These are phyloP conservation scores for Xylaria bambusicola DNA, from an alignment of 495 filamentous ascomycete genomes.

Conservation along the genomic window DNA sequence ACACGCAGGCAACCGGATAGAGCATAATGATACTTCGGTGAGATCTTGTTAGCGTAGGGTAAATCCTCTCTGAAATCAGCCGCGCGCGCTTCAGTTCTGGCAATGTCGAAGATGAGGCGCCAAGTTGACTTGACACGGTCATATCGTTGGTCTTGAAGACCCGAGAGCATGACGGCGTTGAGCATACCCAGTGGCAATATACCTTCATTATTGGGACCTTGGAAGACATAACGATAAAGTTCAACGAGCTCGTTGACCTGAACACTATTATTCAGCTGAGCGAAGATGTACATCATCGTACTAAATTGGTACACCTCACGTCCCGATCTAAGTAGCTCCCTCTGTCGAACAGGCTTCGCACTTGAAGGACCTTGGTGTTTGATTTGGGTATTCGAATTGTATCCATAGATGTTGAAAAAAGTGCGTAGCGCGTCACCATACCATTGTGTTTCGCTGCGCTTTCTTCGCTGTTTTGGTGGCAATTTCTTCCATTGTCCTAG, in stretches of 20 bases:
- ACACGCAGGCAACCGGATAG: constrained; percentile 57
- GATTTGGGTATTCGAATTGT: constrained; percentile 11
- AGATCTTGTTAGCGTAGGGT: constrained; percentile 38
- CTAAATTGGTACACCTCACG: constrained; percentile 56
- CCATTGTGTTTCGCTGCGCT: constrained; percentile 25
- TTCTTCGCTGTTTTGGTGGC: constrained; percentile 15
- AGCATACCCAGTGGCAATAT: constrained; percentile 59
- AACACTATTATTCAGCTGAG: constrained; percentile 53
- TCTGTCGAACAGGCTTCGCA: constrained; percentile 22
- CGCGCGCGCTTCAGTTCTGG: constrained; percentile 47
- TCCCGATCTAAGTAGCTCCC: constrained; percentile 42
- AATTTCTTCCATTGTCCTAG: constrained; percentile 37
- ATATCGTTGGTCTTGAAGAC: constrained; percentile 56
- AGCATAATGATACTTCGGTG: constrained; percentile 58
- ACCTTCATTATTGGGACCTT: constrained; percentile 27
- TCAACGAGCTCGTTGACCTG: constrained; percentile 60
- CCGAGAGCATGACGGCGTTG: constrained; percentile 63
- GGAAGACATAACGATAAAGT: constrained; percentile 46
- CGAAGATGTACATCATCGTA: constrained; percentile 62
- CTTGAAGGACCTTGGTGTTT: constrained; percentile 5
- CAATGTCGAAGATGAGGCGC: constrained; percentile 58
- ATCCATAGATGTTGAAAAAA: constrained; percentile 32
- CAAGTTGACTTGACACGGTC: constrained; percentile 66
- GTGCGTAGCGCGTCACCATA: constrained; percentile 33
- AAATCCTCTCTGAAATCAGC: constrained; percentile 22